These are phyloP conservation scores for Sporisorium exsertum DNA, from an alignment of 1,284 basidiomycete species.

Conservation along the genomic window DNA sequence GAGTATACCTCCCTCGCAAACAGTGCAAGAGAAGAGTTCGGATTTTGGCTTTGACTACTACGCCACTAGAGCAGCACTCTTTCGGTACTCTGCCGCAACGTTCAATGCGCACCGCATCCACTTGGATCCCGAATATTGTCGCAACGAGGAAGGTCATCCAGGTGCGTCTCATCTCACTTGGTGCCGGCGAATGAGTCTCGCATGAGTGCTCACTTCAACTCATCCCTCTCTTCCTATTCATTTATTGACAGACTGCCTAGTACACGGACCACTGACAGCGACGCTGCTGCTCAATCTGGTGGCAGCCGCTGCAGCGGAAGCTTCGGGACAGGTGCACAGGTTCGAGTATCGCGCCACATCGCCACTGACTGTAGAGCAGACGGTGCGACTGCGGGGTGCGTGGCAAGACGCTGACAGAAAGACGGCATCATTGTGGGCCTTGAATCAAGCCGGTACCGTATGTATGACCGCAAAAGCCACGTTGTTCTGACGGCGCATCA, in stretches of 20 bases:
- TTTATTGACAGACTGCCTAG: constrained; percentile 38
- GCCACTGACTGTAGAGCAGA: constrained; percentile 44
- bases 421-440: constrained; percentile 32
- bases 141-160: constrained; percentile 57
- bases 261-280: constrained; percentile 59
- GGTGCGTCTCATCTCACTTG: constrained; percentile 10
- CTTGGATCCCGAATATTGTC: constrained; percentile 58
- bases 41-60: constrained; percentile 50
- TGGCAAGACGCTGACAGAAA: constrained; percentile 27
- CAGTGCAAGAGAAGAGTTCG: constrained; percentile 36
- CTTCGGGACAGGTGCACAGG: constrained; percentile 12
- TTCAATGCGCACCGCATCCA: constrained; percentile 67
- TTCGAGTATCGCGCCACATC: constrained; percentile 55
- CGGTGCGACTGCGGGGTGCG: constrained; percentile 29
- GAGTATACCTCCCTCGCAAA: not conserved
- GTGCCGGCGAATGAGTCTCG: too few species aligned
- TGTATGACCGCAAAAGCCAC: constrained; percentile 46
- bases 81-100: constrained; percentile 64
- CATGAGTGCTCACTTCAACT: too few species aligned
- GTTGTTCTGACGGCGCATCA: constrained; percentile 7
- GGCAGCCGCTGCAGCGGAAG: constrained; percentile 3
- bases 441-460: constrained; percentile 38
- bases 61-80: constrained; percentile 53
- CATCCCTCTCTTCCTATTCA: not conserved
- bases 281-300: constrained; percentile 46